These are phyloP conservation scores for Raphanus raphanistrum DNA, from an alignment of 345 rosid species.

Conservation along the genomic window DNA sequence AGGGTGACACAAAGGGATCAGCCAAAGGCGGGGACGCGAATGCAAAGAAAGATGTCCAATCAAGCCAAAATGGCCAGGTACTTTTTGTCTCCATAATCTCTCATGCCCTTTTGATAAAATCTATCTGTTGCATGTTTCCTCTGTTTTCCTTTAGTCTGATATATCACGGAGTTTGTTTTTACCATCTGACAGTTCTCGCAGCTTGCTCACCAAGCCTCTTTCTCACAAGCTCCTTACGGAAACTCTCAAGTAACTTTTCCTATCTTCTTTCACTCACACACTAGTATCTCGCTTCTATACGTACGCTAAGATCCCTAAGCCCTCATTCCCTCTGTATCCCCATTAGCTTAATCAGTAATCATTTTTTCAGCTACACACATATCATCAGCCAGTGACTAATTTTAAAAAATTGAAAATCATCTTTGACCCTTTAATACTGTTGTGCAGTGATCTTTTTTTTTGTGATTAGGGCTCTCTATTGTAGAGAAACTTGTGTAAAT, in stretches of 20 bases:
- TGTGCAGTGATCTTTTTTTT: not conserved
- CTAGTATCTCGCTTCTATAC: not conserved
- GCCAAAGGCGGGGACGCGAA: conserved; percentile 69
- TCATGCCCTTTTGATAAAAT: not conserved
- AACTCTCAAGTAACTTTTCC: conserved; percentile 60
- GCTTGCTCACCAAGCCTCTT: conserved; percentile 62
- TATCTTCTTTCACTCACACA: conserved; percentile 1
- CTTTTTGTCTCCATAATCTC: not conserved
- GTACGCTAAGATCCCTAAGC: not conserved
- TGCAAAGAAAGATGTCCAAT: conserved; percentile 56
- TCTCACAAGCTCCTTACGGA: conserved; percentile 52
- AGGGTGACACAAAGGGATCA: conserved; percentile 90
- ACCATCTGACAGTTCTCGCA: conserved; percentile 40
- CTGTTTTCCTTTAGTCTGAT: conserved; percentile 6
- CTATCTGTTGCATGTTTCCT: not conserved
- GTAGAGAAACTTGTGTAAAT: too few relatives aligned
- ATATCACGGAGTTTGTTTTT: conserved; percentile 7
- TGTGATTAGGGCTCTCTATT: not conserved
- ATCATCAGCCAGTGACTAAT: not conserved
- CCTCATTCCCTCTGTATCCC: not conserved
- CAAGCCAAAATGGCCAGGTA: conserved; percentile 62
- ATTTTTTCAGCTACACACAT: conserved; percentile 3
- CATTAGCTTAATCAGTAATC: not conserved
- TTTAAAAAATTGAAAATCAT: not conserved
- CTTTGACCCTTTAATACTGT: not conserved